These are phyloP conservation scores for Alternaria arbusti DNA, from an alignment of 2,329 filamentous ascomycete genomes.

Conservation along the genomic window DNA sequence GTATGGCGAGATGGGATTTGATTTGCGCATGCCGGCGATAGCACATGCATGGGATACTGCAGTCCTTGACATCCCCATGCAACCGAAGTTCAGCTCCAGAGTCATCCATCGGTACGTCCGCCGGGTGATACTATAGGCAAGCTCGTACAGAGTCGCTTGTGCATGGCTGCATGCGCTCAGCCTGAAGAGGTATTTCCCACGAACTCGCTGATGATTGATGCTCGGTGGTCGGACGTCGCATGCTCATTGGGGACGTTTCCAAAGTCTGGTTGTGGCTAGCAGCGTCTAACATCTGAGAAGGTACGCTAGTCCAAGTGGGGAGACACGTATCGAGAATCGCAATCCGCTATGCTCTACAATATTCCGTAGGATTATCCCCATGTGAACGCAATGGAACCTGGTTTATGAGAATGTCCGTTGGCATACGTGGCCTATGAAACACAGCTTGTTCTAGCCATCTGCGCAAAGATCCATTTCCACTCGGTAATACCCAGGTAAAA, in stretches of 20 bases:
- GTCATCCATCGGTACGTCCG: neutral
- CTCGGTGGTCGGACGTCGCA: neutral
- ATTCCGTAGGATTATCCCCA: neutral
- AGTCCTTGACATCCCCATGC: neutral
- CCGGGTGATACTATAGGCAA: neutral
- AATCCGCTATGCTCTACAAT: neutral
- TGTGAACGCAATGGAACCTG: neutral
- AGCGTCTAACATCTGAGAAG: neutral
- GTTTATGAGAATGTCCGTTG: neutral
- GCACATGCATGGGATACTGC: neutral
- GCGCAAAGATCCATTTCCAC: neutral
- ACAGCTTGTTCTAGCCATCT: neutral
- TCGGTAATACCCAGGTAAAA: neutral
- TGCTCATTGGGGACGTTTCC: neutral
- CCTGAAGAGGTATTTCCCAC: neutral
- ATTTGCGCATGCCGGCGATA: conserved; percentile 1
- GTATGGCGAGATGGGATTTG: neutral
- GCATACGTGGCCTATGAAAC: neutral
- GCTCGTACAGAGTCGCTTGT: neutral
- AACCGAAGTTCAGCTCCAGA: neutral
- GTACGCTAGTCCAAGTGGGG: neutral
- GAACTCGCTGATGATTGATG: neutral
- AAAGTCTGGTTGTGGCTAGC: neutral
- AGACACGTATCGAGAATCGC: neutral
- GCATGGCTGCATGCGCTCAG: neutral